Conservation (phyloP, 1,139 yeast species). For the Yamadazyma conglobata region DNA sequence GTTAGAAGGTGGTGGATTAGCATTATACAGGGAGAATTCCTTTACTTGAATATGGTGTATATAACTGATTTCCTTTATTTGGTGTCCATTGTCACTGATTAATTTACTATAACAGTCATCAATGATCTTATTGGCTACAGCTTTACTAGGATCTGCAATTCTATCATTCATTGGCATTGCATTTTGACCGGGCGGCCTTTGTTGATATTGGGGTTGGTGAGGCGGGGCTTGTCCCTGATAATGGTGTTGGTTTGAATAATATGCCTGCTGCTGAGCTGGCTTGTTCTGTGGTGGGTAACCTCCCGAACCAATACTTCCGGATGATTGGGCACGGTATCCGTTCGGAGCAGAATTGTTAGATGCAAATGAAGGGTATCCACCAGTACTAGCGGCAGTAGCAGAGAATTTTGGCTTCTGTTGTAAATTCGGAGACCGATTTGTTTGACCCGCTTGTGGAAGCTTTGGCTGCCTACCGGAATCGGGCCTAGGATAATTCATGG, state of each 20-base stretch:
- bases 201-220: too few species aligned
- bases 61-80: slow-evolving; percentile 32
- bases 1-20: slow-evolving; percentile 38
- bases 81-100: slow-evolving; percentile 26
- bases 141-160: slow-evolving; percentile 1
- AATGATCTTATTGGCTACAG: slow-evolving; percentile 30
- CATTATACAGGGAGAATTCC: slow-evolving; percentile 39
- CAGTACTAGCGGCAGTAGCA: slow-evolving; percentile 2
- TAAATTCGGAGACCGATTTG: slow-evolving; percentile 7
- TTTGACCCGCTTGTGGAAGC: slow-evolving; percentile 1
- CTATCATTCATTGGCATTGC: not conserved
- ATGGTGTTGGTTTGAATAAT: too few species aligned
- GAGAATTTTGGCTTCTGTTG: slow-evolving; percentile 6
- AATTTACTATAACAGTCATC: slow-evolving; percentile 42
- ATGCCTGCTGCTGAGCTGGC: too few species aligned
- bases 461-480: slow-evolving; percentile 5
- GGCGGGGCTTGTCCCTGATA: too few species aligned
- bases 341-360: slow-evolving; percentile 1
- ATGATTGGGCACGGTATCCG: not conserved
- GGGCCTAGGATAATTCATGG: slow-evolving; percentile 8
- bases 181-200: too few species aligned
- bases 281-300: too few species aligned
- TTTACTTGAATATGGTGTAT: slow-evolving; percentile 35
- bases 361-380: slow-evolving; percentile 6
- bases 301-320: slow-evolving; percentile 3